These are phyloP conservation scores for Debaryomyces singareniensis DNA, from an alignment of 1,139 yeast genomes.

Conservation along the genomic window DNA sequence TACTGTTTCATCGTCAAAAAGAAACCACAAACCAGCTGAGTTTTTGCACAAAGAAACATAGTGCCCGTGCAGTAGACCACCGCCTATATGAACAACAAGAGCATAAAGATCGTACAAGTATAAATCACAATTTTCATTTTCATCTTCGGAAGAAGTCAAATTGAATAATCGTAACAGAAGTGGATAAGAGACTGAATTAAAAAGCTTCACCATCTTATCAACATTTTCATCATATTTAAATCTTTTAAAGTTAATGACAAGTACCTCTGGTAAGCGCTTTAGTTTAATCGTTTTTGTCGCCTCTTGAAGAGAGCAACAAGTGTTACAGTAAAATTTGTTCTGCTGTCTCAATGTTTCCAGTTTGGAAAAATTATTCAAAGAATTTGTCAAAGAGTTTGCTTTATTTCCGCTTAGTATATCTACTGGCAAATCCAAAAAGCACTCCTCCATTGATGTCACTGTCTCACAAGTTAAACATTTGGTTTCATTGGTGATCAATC, in stretches of 20 bases:
- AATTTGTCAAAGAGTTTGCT: slow-evolving; percentile 59
- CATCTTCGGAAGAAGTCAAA: slow-evolving; percentile 44
- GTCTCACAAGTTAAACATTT: slow-evolving; percentile 88
- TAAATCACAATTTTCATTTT: slow-evolving; percentile 21
- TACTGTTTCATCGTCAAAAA: slow-evolving; percentile 93
- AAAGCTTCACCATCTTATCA: slow-evolving; percentile 78
- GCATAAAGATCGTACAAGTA: slow-evolving; percentile 76
- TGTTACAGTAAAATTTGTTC: slow-evolving; percentile 89
- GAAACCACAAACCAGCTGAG: slow-evolving; percentile 74
- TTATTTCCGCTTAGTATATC: slow-evolving; percentile 72
- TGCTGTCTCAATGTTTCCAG: slow-evolving; percentile 81
- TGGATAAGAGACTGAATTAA: slow-evolving; percentile 81
- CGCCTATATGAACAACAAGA: slow-evolving; percentile 90
- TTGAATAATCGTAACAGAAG: slow-evolving; percentile 66
- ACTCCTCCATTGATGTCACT: slow-evolving; percentile 78
- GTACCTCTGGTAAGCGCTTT: slow-evolving; percentile 67
- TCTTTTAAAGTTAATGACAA: slow-evolving; percentile 81
- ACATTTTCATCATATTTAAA: slow-evolving; percentile 85
- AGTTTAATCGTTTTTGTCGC: slow-evolving; percentile 90
- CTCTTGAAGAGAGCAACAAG: slow-evolving; percentile 86
- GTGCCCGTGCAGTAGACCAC: slow-evolving; percentile 98
- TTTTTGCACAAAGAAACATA: slow-evolving; percentile 84
- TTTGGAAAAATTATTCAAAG: slow-evolving; percentile 74
- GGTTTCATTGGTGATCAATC: slow-evolving; percentile 78
- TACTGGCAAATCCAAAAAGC: slow-evolving; percentile 77